Base-by-base conservation (phyloP, 352 stramenopile genomes). In the Phytophthora sansomeana region DNA sequence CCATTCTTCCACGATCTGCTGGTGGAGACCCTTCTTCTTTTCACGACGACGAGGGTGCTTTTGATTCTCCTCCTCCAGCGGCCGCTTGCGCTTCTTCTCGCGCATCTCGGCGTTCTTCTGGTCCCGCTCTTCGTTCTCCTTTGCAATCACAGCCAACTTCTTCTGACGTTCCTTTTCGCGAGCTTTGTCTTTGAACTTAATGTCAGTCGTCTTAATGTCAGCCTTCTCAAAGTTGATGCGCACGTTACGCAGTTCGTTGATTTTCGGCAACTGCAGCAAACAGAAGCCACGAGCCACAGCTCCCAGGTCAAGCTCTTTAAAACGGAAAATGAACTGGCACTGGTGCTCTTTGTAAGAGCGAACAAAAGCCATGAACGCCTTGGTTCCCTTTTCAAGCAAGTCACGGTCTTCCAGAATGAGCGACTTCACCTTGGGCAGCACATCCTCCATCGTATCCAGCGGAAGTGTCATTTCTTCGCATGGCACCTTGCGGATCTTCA, bases 271-370 rank as follows among this genome's bases (percentile, higher is more conserved):
- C 58, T 95, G 87, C 19, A 96, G 66, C 10, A 96, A 67, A 41
- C 81, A 83, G 58, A 95, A 96, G n/a, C 89, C 87, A 35, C 80
- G 77, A 38, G 97, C 97, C 1, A 99, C 80, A 11, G 87, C 69
- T 13, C 89, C 95, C 10, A 99, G 67, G 74, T 99, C 97, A 16
- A 99, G 80, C 30, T 98, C 97, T 53, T 97, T 96, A 79, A 99
- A 99, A 35, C 97, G 90, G 70, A 99, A 99, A 53, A 99, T 99
- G 77, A 99, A 99, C 53, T 98, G 89, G 58, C 96, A 99, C 69
- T 98, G 87, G 84, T 99, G 96, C 66, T 99, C 97, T 73, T 99
- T 99, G 87, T 99, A 99, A 17, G 97, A 98, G 19, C 97, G 88
- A 67, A 99, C 92, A 74, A 99, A 99, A 14, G 97, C 97, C 39